Evolutionary conservation across 73 alveolate genomes (phyloP), one percentile per base, ranked within the genome.

Genomic region (Paramecium sonneborni): DNA sequence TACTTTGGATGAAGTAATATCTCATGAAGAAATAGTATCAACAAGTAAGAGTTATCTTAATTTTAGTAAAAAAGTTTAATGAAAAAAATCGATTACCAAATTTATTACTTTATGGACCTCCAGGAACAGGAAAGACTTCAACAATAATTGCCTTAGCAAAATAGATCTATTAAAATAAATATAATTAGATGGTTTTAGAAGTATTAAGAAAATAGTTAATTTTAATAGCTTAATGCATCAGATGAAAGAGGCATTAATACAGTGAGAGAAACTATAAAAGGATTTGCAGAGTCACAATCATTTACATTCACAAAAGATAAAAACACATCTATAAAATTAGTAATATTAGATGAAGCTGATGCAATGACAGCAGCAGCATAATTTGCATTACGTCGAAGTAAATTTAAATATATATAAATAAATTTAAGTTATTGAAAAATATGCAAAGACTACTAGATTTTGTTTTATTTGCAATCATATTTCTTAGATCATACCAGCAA

Each of bases 161-260:
- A 76, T 87, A 93, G 85, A 58, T 96, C 58, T 96, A 86, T 85
- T 97, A 96, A 39, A 99, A 96, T 93, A 90, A 96, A 62, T 92
- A 6, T 35, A 35, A 35, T 35, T 35, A 35, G 6, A 35, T 35
- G 43, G 8, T 35, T 95, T 87, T 98, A 93, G 92, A 90, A 96
- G 94, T 94, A 96, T 85, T 96, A 99, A 96, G 97, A 98, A 95
- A 70, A 34, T n/a, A 85, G 96, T 74, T 99, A 99, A 39, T 99
- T 97, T 52, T 98, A 95, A 38, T 94, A 97, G 95, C 91, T 99
- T 32, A 99, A 99, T 92, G 99, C 99, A 9, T 97, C 99, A 2
- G 99, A 99, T 93, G 99, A 99, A 85, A 98, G 99, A 86, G 99
- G 99, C 15, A 99, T 99, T 86, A 93, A 95, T 6, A 99, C 98